Conservation (phyloP, 176 grass and related monocot genomes). For the bread wheat (Triticum aestivum) region IWGSC_CS_RefSeq_v2.1 NC_057801.1:238882352-238882851, state of each 20-base stretch:
- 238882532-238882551: constrained; percentile 4
- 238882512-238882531: constrained; percentile 71
- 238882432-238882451: constrained; percentile 50
- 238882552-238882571: not conserved
- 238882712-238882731: not conserved
- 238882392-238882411: constrained; percentile 56
- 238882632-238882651: not conserved
- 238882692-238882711: not conserved
- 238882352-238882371: constrained; percentile 48
- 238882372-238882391: constrained; percentile 65
- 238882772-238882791: not conserved
- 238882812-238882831: not conserved
- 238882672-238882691: not conserved
- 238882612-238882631: not conserved
- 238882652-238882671: not conserved
- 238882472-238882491: constrained; percentile 47
- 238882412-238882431: constrained; percentile 74
- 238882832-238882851: not conserved
- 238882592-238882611: not conserved
- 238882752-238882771: constrained; percentile 2
- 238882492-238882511: constrained; percentile 64
- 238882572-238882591: not conserved
- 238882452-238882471: constrained; percentile 44
- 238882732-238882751: not conserved
- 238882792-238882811: not conserved